Percentiles rank a stretch among this genome's conserved stretches.
Evolutionary conservation across 176 grass and related monocot species (phyloP).

Genomic region (Oropetium thomaeum): DNA sequence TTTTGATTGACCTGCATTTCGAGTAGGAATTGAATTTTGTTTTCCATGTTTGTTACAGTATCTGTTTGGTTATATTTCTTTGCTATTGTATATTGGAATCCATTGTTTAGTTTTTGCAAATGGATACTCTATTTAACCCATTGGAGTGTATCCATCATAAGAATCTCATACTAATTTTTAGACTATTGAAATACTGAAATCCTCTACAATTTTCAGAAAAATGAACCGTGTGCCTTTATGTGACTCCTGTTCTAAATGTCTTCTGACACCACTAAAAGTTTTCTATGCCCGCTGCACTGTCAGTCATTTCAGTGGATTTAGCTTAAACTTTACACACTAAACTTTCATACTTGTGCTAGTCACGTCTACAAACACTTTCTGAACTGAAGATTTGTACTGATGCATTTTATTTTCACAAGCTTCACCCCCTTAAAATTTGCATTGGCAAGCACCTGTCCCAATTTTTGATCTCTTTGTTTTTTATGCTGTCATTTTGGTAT

Average conservation of each 20-base stretch:
- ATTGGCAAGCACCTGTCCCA: neutral
- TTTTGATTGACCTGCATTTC: constrained; percentile 9
- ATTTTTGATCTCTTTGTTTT: neutral
- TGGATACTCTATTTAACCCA: neutral
- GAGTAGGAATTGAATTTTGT: neutral
- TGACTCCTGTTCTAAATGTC: neutral
- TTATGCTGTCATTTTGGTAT: constrained; percentile 9
- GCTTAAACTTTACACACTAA: neutral
- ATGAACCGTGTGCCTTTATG: neutral
- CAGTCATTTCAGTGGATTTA: constrained; percentile 4
- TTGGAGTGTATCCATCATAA: neutral
- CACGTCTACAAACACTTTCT: neutral
- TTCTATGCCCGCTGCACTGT: neutral
- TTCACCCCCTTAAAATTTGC: constrained; percentile 17
- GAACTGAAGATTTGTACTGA: constrained; percentile 6
- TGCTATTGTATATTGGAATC: neutral
- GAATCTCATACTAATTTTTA: neutral
- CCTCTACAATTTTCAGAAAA: neutral
- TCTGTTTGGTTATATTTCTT: constrained; percentile 5
- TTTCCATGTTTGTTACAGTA: neutral
- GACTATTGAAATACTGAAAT: neutral
- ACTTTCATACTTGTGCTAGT: neutral
- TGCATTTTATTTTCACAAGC: neutral
- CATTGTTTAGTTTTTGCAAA: neutral
- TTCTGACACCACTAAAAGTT: neutral